Conservation (phyloP, 179 eudicot genomes). For the Sideroxylon spinosum region DNA sequence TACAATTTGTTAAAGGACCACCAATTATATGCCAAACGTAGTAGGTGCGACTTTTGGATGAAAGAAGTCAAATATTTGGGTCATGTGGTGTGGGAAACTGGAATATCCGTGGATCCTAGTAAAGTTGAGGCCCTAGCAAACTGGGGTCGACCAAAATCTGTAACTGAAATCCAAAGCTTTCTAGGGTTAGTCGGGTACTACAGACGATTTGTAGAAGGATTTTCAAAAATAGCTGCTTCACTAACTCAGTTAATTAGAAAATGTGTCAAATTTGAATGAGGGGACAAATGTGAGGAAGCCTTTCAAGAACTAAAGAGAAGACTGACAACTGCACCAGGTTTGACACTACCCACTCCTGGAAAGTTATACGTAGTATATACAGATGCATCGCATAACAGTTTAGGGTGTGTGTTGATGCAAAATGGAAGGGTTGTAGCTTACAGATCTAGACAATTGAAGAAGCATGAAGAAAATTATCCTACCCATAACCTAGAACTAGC, state of each 20-base stretch:
- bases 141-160: neutral
- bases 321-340: neutral
- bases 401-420: neutral
- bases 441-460: neutral
- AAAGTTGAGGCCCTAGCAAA: neutral
- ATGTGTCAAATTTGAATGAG: too few species aligned
- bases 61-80: neutral
- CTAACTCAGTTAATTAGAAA: too few species aligned
- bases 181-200: neutral
- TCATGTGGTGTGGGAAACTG: neutral
- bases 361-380: neutral
- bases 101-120: neutral
- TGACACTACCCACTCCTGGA: neutral
- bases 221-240: too few species aligned
- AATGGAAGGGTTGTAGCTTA: neutral
- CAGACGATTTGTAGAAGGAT: too few species aligned
- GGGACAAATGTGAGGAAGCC: too few species aligned
- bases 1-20: too few species aligned
- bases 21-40: too few species aligned
- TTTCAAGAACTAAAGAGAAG: too few species aligned
- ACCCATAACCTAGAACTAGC: neutral
- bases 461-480: neutral
- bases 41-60: neutral
- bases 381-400: neutral
- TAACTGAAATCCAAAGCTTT: neutral